Conservation (phyloP, 1,284 basidiomycete species). For the Inonotus obliquus region DNA sequence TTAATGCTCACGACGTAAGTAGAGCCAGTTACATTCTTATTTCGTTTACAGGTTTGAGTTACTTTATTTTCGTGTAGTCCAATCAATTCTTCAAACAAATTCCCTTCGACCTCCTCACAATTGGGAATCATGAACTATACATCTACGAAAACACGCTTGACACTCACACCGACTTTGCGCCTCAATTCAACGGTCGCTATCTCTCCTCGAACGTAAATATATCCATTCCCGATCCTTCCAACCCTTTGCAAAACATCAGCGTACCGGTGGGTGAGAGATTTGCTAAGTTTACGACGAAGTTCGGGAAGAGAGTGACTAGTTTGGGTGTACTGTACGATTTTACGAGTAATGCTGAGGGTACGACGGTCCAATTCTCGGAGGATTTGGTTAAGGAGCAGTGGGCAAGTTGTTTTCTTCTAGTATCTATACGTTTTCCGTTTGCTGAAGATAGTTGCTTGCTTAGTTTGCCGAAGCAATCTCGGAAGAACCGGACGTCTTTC, state of each 20-base stretch:
- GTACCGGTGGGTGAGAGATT: slow-evolving; percentile 67
- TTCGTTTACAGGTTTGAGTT: not conserved
- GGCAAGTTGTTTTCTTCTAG: slow-evolving; percentile 34
- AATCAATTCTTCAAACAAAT: slow-evolving; percentile 71
- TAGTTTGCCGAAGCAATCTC: slow-evolving; percentile 74
- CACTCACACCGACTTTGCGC: slow-evolving; percentile 74
- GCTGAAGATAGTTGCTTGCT: not conserved
- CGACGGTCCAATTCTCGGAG: slow-evolving; percentile 67
- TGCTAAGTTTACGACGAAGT: slow-evolving; percentile 67
- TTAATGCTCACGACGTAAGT: slow-evolving; percentile 65
- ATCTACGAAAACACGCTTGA: slow-evolving; percentile 71
- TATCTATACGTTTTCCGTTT: slow-evolving; percentile 15
- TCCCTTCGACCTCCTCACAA: slow-evolving; percentile 79
- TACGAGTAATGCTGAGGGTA: slow-evolving; percentile 57
- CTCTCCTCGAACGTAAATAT: slow-evolving; percentile 85
- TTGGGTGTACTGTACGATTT: slow-evolving; percentile 81
- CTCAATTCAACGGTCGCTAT: slow-evolving; percentile 68
- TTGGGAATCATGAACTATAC: slow-evolving; percentile 91
- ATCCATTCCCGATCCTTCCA: slow-evolving; percentile 53
- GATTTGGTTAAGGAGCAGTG: slow-evolving; percentile 74
- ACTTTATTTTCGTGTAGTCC: slow-evolving; percentile 35
- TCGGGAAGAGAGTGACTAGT: slow-evolving; percentile 63
- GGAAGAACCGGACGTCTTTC: slow-evolving; percentile 84
- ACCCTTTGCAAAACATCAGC: slow-evolving; percentile 31
- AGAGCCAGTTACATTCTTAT: not conserved